Percentiles rank a stretch among this genome's conserved stretches.
These are phyloP conservation scores for Trypanosomatidae sp. DNA, from an alignment of 208 protist genomes.

Conservation along the genomic window DNA sequence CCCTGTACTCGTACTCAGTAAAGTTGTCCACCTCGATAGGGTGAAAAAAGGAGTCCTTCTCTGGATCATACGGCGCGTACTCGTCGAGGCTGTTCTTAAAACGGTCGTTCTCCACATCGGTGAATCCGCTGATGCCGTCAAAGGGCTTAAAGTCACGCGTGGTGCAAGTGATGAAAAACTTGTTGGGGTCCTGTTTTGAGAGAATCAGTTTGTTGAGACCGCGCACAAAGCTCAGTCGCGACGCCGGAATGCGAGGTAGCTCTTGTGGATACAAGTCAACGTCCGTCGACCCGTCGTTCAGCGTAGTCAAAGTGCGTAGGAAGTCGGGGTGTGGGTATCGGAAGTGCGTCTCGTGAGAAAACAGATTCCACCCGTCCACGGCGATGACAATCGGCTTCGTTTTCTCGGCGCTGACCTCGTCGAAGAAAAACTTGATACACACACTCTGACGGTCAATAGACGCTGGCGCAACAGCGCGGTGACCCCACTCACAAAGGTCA, in stretches of 20 bases:
- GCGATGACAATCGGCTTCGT: slow-evolving; percentile 83
- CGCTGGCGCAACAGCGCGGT: slow-evolving; percentile 70
- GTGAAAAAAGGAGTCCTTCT: slow-evolving; percentile 91
- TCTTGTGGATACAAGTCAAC: slow-evolving; percentile 90
- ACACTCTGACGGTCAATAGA: slow-evolving; percentile 91
- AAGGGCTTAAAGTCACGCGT: slow-evolving; percentile 91
- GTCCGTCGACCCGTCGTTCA: slow-evolving; percentile 80
- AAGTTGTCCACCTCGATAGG: slow-evolving; percentile 87
- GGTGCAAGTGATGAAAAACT: slow-evolving; percentile 91
- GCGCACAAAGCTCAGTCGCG: slow-evolving; percentile 88
- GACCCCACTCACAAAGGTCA: slow-evolving; percentile 85
- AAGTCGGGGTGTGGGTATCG: slow-evolving; percentile 91
- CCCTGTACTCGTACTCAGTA: slow-evolving; percentile 89
- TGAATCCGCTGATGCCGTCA: slow-evolving; percentile 84
- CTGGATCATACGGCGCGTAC: slow-evolving; percentile 87
- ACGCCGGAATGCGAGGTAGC: slow-evolving; percentile 85
- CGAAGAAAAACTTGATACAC: slow-evolving; percentile 89
- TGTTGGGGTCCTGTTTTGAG: slow-evolving; percentile 77
- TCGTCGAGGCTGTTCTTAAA: slow-evolving; percentile 86
- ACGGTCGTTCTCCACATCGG: slow-evolving; percentile 79
- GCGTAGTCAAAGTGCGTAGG: slow-evolving; percentile 74
- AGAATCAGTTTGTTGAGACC: slow-evolving; percentile 90
- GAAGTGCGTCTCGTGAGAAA: slow-evolving; percentile 92
- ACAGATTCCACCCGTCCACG: slow-evolving; percentile 91
- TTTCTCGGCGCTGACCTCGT: slow-evolving; percentile 87